Base-by-base conservation (phyloP, 2,329 filamentous ascomycete species). In the Ophiostoma quercus region DNA sequence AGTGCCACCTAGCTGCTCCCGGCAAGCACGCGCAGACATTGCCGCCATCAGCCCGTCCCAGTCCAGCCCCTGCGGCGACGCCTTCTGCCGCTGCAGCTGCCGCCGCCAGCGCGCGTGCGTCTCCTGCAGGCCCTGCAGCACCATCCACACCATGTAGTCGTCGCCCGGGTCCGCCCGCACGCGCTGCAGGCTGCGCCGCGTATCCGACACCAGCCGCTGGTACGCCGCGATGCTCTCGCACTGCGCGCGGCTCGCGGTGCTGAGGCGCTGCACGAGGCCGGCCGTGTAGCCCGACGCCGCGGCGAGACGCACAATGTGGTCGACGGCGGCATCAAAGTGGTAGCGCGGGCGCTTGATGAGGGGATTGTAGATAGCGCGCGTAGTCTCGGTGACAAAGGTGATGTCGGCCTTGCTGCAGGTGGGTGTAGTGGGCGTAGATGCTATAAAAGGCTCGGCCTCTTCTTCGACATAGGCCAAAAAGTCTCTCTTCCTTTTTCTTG, bases 211-310 rank as follows among this genome's bases (percentile, higher is more conserved):
- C 54, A 66, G 67, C 29, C 25, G 25, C 68, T 74, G 71, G 68
- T 73, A 74, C 5, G 73, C 71, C 0, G 70, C 72, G 12, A 74
- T 63, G 51, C 69, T 72, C 62, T 70, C 69, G 32, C 70, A 73
- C 63, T 29, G 51, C 16, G 4, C 11, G 16, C 72, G 71, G 62
- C 71, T 60, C n/a, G 66, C 65, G 12, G 54, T 41, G 68, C 72
- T 71, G 2, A 73, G 63, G 12, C 65, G 57, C 29, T 22, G 51
- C 25, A 73, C 69, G 2, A 74, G 68, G 6, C 11, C 1, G 3
- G 71, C 70, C 1, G 71, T 70, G 16, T 71, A 62, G 25, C 71
- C 70, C 2, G 66, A 51, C n/a, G 60, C 22, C 39, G 71, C 71
- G 4, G 72, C 72, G 9, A 22, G 60, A 16, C 57, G 65, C 19